These are phyloP conservation scores for Trametes sanguinea DNA, from an alignment of 768 basidiomycete species.

Conservation along the genomic window DNA sequence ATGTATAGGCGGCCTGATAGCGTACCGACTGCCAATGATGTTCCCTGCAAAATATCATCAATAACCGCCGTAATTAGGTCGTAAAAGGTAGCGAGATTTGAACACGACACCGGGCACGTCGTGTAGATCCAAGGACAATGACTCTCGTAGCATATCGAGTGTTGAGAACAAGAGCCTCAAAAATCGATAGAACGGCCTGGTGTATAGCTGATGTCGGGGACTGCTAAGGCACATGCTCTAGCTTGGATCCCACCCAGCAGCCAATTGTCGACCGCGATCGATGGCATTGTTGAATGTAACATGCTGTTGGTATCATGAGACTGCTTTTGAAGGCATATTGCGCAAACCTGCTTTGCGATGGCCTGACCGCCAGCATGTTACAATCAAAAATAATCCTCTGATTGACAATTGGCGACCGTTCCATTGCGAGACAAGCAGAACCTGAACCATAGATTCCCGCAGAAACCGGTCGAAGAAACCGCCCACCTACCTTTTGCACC, in stretches of 20 bases:
- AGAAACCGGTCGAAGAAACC: neutral
- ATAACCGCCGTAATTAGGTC: neutral
- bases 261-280: neutral
- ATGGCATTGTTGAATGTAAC: neutral
- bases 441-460: neutral
- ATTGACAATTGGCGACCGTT: constrained; percentile 6
- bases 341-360: too few relatives aligned
- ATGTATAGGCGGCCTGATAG: constrained; percentile 88
- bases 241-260: neutral
- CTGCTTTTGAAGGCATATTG: neutral
- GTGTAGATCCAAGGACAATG: neutral
- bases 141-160: neutral
- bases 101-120: too few relatives aligned
- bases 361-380: constrained; percentile 8
- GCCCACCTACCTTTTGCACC: constrained; percentile 70
- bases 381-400: neutral
- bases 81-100: neutral
- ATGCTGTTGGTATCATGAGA: neutral
- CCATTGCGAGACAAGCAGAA: neutral
- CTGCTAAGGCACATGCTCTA: too few relatives aligned
- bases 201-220: neutral
- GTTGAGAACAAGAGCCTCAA: neutral
- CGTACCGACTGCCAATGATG: constrained; percentile 91
- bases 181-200: neutral
- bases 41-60: constrained; percentile 50